A percentile compares a stretch with the other conserved stretches of the same genome.
Conservation (phyloP, 1,284 basidiomycete genomes). For the Puccinia hordei region DNA sequence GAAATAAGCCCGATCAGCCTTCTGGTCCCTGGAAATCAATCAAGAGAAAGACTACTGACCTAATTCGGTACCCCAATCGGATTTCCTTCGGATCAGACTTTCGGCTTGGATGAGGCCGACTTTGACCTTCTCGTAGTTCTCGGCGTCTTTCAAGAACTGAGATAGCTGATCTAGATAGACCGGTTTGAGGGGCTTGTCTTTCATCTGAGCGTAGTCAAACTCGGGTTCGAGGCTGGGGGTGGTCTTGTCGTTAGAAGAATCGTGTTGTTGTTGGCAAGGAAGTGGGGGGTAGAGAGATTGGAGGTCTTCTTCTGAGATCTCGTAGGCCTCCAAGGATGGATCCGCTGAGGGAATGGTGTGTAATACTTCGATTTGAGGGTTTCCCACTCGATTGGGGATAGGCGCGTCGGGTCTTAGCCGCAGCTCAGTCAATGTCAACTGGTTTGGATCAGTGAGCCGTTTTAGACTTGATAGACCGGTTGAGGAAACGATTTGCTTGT, state of each 20-base stretch:
- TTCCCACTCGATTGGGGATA: neutral
- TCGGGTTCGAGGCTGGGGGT: conserved; percentile 1
- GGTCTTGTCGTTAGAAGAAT: too few relatives aligned
- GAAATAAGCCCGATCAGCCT: too few relatives aligned
- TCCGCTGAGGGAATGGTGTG: too few relatives aligned
- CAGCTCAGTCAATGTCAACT: neutral
- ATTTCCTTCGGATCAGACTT: conserved; percentile 30
- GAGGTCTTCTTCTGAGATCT: conserved; percentile 35
- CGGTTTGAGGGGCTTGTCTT: neutral
- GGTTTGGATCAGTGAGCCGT: neutral
- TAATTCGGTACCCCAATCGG: conserved; percentile 35
- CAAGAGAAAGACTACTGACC: neutral
- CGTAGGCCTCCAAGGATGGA: conserved; percentile 37
- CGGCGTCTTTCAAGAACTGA: conserved; percentile 32
- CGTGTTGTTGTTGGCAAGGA: too few relatives aligned
- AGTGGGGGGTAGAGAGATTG: conserved; percentile 7
- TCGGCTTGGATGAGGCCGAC: conserved; percentile 20
- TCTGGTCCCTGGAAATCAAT: too few relatives aligned
- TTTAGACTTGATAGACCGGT: too few relatives aligned
- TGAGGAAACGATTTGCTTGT: neutral
- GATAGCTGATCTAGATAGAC: conserved; percentile 29
- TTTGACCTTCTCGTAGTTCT: conserved; percentile 19
- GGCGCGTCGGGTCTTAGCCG: neutral
- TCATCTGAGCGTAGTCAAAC: conserved; percentile 17
- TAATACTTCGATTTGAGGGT: conserved; percentile 39